These are phyloP conservation scores for Rhynchosporium secalis DNA, from an alignment of 2,329 filamentous ascomycete genomes.

Conservation along the genomic window DNA sequence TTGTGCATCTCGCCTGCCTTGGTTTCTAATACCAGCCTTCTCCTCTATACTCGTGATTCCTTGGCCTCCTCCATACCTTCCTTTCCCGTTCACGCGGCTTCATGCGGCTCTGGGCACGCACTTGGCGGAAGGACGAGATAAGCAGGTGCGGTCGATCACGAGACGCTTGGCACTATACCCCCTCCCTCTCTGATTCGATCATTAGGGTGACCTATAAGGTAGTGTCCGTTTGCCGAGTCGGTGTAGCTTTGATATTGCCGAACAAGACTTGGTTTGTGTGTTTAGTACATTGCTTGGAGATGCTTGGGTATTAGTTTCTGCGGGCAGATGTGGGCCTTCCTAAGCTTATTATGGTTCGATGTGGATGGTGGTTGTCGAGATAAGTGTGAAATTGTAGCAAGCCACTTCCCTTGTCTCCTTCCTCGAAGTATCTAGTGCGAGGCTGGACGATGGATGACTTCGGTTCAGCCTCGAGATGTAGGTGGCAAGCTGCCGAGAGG, in stretches of 20 bases:
- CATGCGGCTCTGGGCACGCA: slow-evolving; percentile 5
- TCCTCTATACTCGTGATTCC: background rate
- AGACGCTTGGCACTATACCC: slow-evolving; percentile 1
- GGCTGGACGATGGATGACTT: background rate
- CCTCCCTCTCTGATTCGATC: background rate
- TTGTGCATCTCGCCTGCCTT: background rate
- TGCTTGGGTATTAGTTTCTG: background rate
- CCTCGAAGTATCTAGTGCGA: slow-evolving; percentile 5
- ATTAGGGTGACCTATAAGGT: background rate
- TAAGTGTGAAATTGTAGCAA: background rate
- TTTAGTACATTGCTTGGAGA: background rate
- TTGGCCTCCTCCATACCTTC: slow-evolving; percentile 2
- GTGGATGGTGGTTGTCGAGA: no score
- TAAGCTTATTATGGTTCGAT: no score
- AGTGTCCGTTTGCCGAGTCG: background rate
- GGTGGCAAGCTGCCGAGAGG: slow-evolving; percentile 3
- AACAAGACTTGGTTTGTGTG: background rate
- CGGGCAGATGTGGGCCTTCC: background rate
- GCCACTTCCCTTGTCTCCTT: slow-evolving; percentile 13
- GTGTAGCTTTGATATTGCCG: slow-evolving; percentile 1
- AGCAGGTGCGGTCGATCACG: background rate
- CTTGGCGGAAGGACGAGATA: slow-evolving; percentile 3
- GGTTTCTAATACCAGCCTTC: background rate
- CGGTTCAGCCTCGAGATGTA: slow-evolving; percentile 7
- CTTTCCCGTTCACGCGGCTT: slow-evolving; percentile 7